Evolutionary conservation across 345 rosid genomes (phyloP), one percentile per base, ranked within the genome.

Genomic region (Rubroshorea leprosula): DNA sequence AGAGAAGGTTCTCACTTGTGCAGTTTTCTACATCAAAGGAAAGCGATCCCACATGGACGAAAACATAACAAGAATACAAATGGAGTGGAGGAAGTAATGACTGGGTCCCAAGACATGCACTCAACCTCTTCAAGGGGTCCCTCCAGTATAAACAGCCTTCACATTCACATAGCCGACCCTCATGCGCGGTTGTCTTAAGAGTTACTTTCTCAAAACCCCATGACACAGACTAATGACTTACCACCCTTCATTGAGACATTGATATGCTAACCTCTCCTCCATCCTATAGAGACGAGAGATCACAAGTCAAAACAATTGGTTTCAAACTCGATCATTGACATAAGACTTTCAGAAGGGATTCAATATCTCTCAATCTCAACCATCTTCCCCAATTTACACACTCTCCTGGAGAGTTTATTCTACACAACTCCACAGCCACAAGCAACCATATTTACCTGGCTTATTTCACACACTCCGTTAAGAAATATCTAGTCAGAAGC

Each of bases 61-160:
- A 59, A 62, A 66, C 59, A 49, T 49, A 67, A 66, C 71, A 64
- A 46, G 31, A 67, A 41, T 41, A 63, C 18, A 51, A 67, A 58
- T 54, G 60, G 48, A 18, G 7, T 10, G 48, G 58, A 49, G 58
- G 62, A 69, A 63, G 73, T 55, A 58, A 70, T 39, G 45, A 41
- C 54, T 62, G 78, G 83, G 80, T 51, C 83, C 83, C 78, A 62
- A 51, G 50, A 81, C 83, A 76, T 74, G 80, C 83, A 50, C 49
- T 61, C 48, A 23, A 24, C 55, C 52, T 15, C 31, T 27, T 64
- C 49, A 23, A 13, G 49, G 70, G 76, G 72, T 29, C 73, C 80
- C 64, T 4, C 67, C 0, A 0, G 19, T 43, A 65, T n/a, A 55
- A 53, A 57, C 6, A 60, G 68, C 54, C 74, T 76, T 58, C 72